Conservation (phyloP, 805 yeast species). For the Candida incommunis region DNA sequence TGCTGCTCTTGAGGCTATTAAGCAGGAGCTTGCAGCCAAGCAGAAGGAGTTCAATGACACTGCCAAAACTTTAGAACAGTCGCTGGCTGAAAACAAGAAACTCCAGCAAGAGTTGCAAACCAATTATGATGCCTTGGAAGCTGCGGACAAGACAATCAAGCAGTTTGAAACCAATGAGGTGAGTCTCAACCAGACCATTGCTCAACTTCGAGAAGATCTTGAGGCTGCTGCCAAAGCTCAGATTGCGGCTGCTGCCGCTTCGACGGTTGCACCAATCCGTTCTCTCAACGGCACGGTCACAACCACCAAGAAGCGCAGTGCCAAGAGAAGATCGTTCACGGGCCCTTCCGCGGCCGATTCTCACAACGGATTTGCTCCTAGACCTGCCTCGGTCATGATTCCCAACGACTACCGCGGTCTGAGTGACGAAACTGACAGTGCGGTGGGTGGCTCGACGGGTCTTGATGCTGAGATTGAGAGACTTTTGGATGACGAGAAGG, state of each 20-base stretch:
- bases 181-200: constrained; percentile 12
- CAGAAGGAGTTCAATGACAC: constrained; percentile 17
- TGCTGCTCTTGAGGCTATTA: constrained; percentile 9
- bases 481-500: constrained; percentile 19
- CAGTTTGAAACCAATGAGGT: constrained; percentile 10
- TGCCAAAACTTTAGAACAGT: background rate
- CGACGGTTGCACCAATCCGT: constrained; percentile 16
- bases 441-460: constrained; percentile 24
- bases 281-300: constrained; percentile 15
- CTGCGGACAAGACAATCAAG: constrained; percentile 17
- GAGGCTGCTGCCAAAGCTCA: constrained; percentile 26
- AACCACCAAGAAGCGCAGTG: constrained; percentile 18
- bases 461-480: constrained; percentile 20
- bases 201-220: constrained; percentile 31
- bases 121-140: constrained; percentile 13
- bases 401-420: constrained; percentile 9
- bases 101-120: constrained; percentile 13
- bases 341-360: constrained; percentile 11
- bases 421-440: constrained; percentile 31
- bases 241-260: constrained; percentile 20
- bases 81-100: constrained; percentile 21
- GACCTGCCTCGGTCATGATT: constrained; percentile 16
- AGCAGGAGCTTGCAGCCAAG: constrained; percentile 10
- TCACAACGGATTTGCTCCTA: constrained; percentile 15
- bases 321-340: constrained; percentile 16